These are phyloP conservation scores for Backusella tuberculispora DNA, from an alignment of 192 early-diverging fungal species.

Conservation along the genomic window DNA sequence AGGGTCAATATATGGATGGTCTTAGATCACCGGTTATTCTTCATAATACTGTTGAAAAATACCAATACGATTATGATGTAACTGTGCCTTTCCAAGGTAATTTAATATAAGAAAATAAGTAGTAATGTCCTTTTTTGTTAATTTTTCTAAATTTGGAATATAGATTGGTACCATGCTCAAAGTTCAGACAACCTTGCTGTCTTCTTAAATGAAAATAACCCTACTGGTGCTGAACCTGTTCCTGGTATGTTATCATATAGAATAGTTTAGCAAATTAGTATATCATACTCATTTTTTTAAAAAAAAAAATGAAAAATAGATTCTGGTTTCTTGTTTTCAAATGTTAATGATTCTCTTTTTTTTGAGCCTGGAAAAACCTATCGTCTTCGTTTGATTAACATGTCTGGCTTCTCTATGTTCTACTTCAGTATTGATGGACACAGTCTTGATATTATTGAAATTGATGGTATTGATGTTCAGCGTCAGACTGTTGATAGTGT, in stretches of 20 bases:
- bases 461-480: constrained; percentile 69
- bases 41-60: constrained; percentile 47
- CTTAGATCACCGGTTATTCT: constrained; percentile 43
- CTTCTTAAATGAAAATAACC: constrained; percentile 73
- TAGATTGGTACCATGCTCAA: constrained; percentile 65
- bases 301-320: constrained; percentile 39
- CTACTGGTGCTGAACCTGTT: constrained; percentile 75
- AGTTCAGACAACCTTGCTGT: constrained; percentile 49
- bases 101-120: constrained; percentile 12
- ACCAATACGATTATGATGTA: constrained; percentile 72
- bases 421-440: constrained; percentile 73
- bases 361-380: constrained; percentile 76
- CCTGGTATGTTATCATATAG: constrained; percentile 43
- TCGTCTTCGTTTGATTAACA: constrained; percentile 77
- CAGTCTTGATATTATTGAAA: constrained; percentile 69
- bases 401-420: constrained; percentile 68
- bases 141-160: not conserved
- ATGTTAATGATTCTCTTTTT: constrained; percentile 39
- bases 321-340: constrained; percentile 61
- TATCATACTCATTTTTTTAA: not conserved
- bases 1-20: constrained; percentile 49
- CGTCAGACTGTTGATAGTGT: constrained; percentile 58
- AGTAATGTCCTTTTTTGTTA: constrained; percentile 18
- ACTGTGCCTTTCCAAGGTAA: constrained; percentile 63
- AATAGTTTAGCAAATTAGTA: too few species aligned